Conservation (phyloP, 257 asterid genomes). For the Nicotiana knightiana region DNA sequence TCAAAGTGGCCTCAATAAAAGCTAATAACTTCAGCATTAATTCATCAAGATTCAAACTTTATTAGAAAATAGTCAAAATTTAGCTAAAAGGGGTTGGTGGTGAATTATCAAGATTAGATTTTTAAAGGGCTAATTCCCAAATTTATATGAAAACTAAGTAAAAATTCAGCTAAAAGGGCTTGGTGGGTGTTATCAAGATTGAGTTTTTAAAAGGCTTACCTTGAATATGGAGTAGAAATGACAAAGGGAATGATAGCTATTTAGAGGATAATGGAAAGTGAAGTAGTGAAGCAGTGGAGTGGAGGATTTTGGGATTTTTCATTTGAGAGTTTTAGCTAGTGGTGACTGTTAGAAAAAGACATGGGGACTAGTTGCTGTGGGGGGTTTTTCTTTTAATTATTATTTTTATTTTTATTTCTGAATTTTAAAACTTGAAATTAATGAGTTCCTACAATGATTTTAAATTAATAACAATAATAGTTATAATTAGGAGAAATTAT, state of each 20-base stretch:
- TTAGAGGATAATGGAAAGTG: conserved; percentile 8
- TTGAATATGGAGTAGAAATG: neutral
- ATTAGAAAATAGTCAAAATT: neutral
- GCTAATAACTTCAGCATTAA: conserved; percentile 2
- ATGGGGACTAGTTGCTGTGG: neutral
- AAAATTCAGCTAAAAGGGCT: neutral
- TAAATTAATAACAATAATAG: no score
- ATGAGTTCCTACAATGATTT: no score
- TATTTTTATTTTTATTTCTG: no score
- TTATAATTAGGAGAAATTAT: no score
- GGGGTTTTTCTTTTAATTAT: no score
- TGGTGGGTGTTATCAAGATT: neutral
- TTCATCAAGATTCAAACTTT: neutral
- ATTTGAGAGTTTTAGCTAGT: neutral
- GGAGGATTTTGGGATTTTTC: neutral
- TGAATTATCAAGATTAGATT: neutral
- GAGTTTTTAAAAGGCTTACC: neutral
- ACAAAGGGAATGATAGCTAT: neutral
- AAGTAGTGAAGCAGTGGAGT: conserved; percentile 13
- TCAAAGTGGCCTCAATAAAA: conserved; percentile 3
- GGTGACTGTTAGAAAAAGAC: neutral
- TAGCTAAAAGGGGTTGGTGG: neutral
- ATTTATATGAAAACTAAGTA: no score
- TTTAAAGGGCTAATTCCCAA: neutral
- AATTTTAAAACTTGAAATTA: no score